Evolutionary conservation across 2,329 filamentous ascomycete species (phyloP).

Genomic region (Pseudocercospora fijiensis): DNA sequence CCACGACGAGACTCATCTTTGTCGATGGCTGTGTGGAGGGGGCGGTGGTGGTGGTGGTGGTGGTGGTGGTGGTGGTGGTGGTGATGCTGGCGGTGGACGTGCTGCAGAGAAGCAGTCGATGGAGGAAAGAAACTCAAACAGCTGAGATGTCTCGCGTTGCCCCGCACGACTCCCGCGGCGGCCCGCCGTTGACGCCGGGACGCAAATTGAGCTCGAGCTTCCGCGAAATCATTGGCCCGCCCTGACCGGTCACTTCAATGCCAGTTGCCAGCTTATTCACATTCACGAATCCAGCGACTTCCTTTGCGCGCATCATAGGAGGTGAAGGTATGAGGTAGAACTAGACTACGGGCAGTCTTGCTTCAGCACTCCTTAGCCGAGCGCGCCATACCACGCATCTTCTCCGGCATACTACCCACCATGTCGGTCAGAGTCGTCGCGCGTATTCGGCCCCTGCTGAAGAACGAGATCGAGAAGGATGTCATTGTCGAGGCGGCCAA

Average conservation of each 20-base stretch:
- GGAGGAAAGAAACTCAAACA: not conserved
- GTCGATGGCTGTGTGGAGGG: not conserved
- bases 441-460: slow-evolving; percentile 82
- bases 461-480: slow-evolving; percentile 82
- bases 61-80: too few relatives aligned
- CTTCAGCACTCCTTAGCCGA: slow-evolving; percentile 6
- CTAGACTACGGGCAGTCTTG: not conserved
- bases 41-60: too few relatives aligned
- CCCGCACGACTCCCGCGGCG: not conserved
- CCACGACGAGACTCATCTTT: not conserved
- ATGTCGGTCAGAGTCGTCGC: slow-evolving; percentile 80
- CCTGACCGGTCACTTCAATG: not conserved
- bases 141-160: too few relatives aligned
- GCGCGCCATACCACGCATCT: slow-evolving; percentile 8
- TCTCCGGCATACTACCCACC: slow-evolving; percentile 11
- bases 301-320: too few relatives aligned
- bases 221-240: not conserved
- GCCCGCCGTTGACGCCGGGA: not conserved
- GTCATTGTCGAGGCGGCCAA: slow-evolving; percentile 73
- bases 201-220: not conserved
- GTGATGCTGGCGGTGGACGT: not conserved
- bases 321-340: not conserved
- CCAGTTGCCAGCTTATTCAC: too few relatives aligned
- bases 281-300: not conserved
- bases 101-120: not conserved